Conservation (phyloP, 129 eudicot species). For the Ambrosia trifida region DNA sequence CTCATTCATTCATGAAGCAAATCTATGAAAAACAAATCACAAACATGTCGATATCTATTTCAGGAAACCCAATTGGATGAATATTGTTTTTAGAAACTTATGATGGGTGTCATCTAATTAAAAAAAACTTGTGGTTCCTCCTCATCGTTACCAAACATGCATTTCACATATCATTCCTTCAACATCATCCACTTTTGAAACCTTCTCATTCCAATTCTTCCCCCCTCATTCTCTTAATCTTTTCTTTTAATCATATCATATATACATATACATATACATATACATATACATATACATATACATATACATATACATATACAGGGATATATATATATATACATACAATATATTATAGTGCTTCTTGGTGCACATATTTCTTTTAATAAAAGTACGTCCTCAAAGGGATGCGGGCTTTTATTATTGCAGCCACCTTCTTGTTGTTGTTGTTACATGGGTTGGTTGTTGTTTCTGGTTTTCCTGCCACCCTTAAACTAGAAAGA, state of each 20-base stretch:
- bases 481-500: slow-evolving; percentile 59
- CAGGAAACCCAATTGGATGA: slow-evolving; percentile 18
- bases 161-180: slow-evolving; percentile 33
- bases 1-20: background rate
- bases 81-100: slow-evolving; percentile 8
- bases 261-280: background rate
- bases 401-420: slow-evolving; percentile 34
- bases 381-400: slow-evolving; percentile 24
- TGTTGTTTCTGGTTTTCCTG: slow-evolving; percentile 41
- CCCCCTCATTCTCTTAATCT: slow-evolving; percentile 9
- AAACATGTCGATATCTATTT: slow-evolving; percentile 22
- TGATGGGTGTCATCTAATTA: background rate
- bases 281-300: too few relatives aligned
- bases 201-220: slow-evolving; percentile 1
- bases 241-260: slow-evolving; percentile 1
- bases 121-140: slow-evolving; percentile 21
- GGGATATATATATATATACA: too few relatives aligned
- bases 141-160: slow-evolving; percentile 28
- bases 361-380: slow-evolving; percentile 15
- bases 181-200: slow-evolving; percentile 20
- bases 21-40: slow-evolving; percentile 13
- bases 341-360: too few relatives aligned
- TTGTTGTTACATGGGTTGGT: slow-evolving; percentile 35
- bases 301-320: too few relatives aligned
- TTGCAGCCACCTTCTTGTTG: slow-evolving; percentile 28